Conservation (phyloP, 1,284 basidiomycete genomes). For the Farysia itapuensis region DNA sequence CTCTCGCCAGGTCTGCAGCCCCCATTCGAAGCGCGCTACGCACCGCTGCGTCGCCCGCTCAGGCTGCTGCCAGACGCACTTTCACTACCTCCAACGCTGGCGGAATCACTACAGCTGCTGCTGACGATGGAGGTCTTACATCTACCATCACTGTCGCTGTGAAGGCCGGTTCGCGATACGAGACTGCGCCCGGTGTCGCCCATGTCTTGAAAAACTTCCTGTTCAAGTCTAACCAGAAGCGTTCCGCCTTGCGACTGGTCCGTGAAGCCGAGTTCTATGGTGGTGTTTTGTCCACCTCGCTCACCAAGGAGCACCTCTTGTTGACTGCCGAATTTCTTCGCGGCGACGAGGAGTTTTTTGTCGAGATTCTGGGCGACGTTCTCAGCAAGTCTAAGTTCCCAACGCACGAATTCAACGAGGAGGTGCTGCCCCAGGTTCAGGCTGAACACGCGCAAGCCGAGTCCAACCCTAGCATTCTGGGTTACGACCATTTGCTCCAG, state of each 20-base stretch:
- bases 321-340: slow-evolving; percentile 91
- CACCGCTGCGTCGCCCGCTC: slow-evolving; percentile 9
- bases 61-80: slow-evolving; percentile 15
- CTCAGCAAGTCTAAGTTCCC: slow-evolving; percentile 47
- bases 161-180: slow-evolving; percentile 51
- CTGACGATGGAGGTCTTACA: slow-evolving; percentile 47
- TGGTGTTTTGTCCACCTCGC: slow-evolving; percentile 81
- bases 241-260: slow-evolving; percentile 85
- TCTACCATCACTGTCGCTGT: slow-evolving; percentile 53
- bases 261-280: slow-evolving; percentile 93
- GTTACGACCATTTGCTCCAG: slow-evolving; percentile 51
- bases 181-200: slow-evolving; percentile 48
- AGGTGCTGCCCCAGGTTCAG: slow-evolving; percentile 51
- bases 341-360: slow-evolving; percentile 72
- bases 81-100: slow-evolving; percentile 45
- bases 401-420: slow-evolving; percentile 56
- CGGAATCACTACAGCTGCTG: slow-evolving; percentile 39
- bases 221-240: slow-evolving; percentile 61
- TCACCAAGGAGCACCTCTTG: slow-evolving; percentile 86
- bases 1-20: slow-evolving; percentile 34
- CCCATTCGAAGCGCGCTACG: slow-evolving; percentile 34
- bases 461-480: slow-evolving; percentile 43
- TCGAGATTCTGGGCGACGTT: slow-evolving; percentile 55
- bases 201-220: slow-evolving; percentile 51
- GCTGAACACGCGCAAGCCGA: slow-evolving; percentile 47